These are phyloP conservation scores for Sporobolomyces pararoseus DNA, from an alignment of 768 basidiomycete species.

Conservation along the genomic window DNA sequence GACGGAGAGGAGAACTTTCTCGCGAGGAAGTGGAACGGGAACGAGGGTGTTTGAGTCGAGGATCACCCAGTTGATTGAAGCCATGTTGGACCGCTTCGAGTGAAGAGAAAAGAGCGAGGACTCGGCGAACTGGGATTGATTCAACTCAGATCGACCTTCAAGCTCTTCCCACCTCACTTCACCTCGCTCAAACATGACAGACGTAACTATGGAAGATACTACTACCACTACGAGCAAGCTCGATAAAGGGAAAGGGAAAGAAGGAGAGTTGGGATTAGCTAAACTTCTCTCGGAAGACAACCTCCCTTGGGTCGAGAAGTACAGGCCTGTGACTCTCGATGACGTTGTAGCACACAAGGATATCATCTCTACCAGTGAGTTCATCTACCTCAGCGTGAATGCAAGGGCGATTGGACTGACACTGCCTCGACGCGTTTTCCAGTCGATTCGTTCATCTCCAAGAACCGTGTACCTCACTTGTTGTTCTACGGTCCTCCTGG, in stretches of 20 bases:
- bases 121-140: too few relatives aligned
- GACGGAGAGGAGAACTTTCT: conserved; percentile 22
- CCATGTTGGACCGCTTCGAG: too few relatives aligned
- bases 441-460: conserved; percentile 97
- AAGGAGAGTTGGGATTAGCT: conserved; percentile 16
- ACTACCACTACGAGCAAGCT: background rate
- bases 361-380: conserved; percentile 86
- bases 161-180: background rate
- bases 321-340: conserved; percentile 80
- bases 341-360: conserved; percentile 97
- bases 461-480: conserved; percentile 87
- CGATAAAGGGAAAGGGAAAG: conserved; percentile 33
- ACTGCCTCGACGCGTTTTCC: background rate
- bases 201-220: background rate
- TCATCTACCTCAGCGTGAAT: background rate
- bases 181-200: background rate
- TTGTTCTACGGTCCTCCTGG: conserved; percentile 98
- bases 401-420: background rate
- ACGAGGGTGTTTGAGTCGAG: background rate
- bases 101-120: background rate
- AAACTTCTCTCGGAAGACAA: background rate
- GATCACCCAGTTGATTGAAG: conserved; percentile 26
- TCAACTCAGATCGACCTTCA: too few relatives aligned
- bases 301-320: conserved; percentile 81
- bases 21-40: conserved; percentile 24